phyloP scores from a whole-genome alignment of 371 early-diverging fungal genomes.

The Mortierella polycephala region DNA sequence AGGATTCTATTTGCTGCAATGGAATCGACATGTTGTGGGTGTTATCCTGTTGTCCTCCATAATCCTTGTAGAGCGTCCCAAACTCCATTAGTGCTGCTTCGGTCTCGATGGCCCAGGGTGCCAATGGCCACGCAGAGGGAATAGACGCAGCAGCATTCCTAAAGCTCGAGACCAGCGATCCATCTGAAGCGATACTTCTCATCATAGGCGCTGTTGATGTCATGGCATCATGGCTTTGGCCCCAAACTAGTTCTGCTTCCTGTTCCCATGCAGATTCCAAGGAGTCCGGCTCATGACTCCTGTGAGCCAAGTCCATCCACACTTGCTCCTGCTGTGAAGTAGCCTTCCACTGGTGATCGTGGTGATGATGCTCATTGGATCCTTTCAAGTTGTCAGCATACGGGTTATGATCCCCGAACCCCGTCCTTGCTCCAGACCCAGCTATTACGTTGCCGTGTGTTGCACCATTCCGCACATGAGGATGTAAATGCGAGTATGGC shows the following conservation, averaged over 20 bases:
- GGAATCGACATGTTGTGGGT: neutral
- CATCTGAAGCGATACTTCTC: neutral
- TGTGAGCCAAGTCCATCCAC: conserved; percentile 21
- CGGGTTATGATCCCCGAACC: conserved; percentile 17
- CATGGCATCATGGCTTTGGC: neutral
- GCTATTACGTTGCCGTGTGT: neutral
- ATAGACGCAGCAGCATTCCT: conserved; percentile 13
- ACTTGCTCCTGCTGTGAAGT: conserved; percentile 46
- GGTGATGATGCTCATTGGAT: neutral
- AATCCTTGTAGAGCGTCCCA: conserved; percentile 15
- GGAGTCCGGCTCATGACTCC: too few relatives aligned
- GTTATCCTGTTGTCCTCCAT: neutral
- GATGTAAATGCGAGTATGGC: too few relatives aligned
- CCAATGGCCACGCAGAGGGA: conserved; percentile 34
- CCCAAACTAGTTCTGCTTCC: too few relatives aligned
- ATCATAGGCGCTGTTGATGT: neutral
- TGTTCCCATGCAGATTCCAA: too few relatives aligned
- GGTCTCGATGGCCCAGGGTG: conserved; percentile 40
- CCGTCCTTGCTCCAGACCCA: conserved; percentile 1
- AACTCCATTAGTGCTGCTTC: conserved; percentile 36
- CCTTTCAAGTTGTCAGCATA: conserved; percentile 1
- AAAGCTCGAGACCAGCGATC: conserved; percentile 5
- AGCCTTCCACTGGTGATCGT: conserved; percentile 17
- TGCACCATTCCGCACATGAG: too few relatives aligned
- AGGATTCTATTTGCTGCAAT: conserved; percentile 1